phyloP scores from a whole-genome alignment of 2,329 filamentous ascomycete species.

The Dichotomopilus funicola region DNA sequence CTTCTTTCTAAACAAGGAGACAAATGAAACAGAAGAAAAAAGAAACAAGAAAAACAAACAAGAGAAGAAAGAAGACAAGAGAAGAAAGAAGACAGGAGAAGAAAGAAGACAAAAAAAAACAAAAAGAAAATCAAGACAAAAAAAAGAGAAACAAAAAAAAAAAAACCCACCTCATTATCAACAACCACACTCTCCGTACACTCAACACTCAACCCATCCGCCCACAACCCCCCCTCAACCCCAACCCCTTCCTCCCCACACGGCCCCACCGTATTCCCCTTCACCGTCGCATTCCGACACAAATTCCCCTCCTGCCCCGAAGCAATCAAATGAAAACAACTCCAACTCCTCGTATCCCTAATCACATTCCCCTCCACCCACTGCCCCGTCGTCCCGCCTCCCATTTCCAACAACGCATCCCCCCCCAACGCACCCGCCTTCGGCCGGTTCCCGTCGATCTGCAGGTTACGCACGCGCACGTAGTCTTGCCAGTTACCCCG shows the following conservation, averaged over 20 bases:
- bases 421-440: background rate
- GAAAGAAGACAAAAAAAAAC: no score
- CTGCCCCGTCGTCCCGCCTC: background rate
- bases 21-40: no score
- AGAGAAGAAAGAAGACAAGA: no score
- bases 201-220: background rate
- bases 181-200: background rate
- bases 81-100: no score
- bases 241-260: background rate
- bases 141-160: no score
- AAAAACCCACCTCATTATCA: background rate
- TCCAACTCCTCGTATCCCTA: background rate
- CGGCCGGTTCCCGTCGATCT: slow-evolving; percentile 2
- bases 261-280: background rate
- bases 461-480: background rate
- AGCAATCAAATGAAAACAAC: background rate
- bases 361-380: background rate
- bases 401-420: background rate
- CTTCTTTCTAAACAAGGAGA: no score
- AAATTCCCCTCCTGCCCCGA: background rate
- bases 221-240: background rate
- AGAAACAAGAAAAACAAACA: no score
- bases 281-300: background rate
- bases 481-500: slow-evolving; percentile 2
- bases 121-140: no score